phyloP scores from a whole-genome alignment of 208 protist genomes.

The Angomonas ambiguus region DNA sequence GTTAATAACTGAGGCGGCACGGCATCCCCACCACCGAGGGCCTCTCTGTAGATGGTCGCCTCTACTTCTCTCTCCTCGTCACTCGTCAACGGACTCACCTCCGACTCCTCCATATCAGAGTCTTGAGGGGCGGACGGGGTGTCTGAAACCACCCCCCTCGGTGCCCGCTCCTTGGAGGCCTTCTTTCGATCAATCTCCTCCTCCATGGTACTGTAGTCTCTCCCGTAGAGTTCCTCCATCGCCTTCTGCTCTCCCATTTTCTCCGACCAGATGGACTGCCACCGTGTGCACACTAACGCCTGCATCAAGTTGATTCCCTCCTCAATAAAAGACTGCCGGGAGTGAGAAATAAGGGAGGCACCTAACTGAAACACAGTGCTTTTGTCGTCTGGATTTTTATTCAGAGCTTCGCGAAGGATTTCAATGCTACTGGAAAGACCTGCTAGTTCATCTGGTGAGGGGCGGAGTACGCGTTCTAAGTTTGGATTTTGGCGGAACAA shows the following conservation, averaged over 20 bases:
- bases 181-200: background rate
- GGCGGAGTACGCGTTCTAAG: constrained; percentile 38
- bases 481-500: constrained; percentile 43
- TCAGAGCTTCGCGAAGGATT: constrained; percentile 25
- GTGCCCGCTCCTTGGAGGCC: background rate
- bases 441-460: constrained; percentile 39
- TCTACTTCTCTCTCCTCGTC: constrained; percentile 11
- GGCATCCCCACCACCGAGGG: background rate
- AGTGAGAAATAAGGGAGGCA: constrained; percentile 62
- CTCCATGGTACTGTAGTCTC: background rate
- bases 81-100: constrained; percentile 20
- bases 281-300: constrained; percentile 42
- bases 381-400: constrained; percentile 23
- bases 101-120: constrained; percentile 10
- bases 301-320: constrained; percentile 74
- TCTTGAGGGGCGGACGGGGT: background rate
- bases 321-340: constrained; percentile 33
- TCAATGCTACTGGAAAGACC: constrained; percentile 46
- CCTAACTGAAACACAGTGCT: constrained; percentile 55
- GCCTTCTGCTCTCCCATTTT: constrained; percentile 8
- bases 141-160: background rate
- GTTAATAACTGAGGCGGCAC: background rate
- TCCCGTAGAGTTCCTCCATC: background rate
- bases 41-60: constrained; percentile 13
- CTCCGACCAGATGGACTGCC: constrained; percentile 36